Percentiles rank a stretch among this genome's conserved stretches.
These are phyloP conservation scores for Colletotrichum incanum DNA, from an alignment of 2,329 filamentous ascomycete species.

Conservation along the genomic window DNA sequence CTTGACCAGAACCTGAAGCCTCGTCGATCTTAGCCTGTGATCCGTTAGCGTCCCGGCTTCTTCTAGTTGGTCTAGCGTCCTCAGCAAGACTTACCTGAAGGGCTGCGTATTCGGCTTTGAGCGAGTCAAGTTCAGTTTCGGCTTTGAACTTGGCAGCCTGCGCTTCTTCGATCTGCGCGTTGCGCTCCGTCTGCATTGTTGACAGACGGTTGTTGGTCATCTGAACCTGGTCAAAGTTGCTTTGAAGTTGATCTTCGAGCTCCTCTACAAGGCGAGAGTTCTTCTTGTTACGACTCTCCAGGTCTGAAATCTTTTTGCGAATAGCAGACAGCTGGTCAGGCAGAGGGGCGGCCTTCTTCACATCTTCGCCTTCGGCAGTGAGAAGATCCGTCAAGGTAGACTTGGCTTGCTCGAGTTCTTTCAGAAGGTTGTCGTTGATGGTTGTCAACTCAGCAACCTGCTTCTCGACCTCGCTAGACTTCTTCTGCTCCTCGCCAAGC, in stretches of 20 bases:
- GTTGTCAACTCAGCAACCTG: slow-evolving; percentile 69
- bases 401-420: slow-evolving; percentile 75
- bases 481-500: slow-evolving; percentile 71
- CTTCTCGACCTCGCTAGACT: slow-evolving; percentile 69
- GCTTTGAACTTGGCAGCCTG: slow-evolving; percentile 74
- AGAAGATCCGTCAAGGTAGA: slow-evolving; percentile 68
- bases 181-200: slow-evolving; percentile 82
- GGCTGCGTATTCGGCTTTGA: slow-evolving; percentile 79
- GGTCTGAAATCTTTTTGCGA: slow-evolving; percentile 75
- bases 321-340: slow-evolving; percentile 73
- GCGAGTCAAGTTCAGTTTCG: slow-evolving; percentile 78
- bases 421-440: slow-evolving; percentile 73
- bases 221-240: slow-evolving; percentile 95
- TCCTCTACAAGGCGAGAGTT: slow-evolving; percentile 94
- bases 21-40: slow-evolving; percentile 61
- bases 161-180: slow-evolving; percentile 84
- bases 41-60: slow-evolving; percentile 47
- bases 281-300: slow-evolving; percentile 84
- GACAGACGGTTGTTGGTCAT: slow-evolving; percentile 88
- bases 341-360: slow-evolving; percentile 63
- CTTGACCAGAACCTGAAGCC: slow-evolving; percentile 51
- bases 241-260: slow-evolving; percentile 95
- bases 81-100: slow-evolving; percentile 77
- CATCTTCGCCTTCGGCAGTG: slow-evolving; percentile 62
- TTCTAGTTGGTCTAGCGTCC: neutral